Evolutionary conservation across 495 filamentous ascomycete genomes (phyloP), one percentile per base, ranked within the genome.

Genomic region (Tuber indicum): DNA sequence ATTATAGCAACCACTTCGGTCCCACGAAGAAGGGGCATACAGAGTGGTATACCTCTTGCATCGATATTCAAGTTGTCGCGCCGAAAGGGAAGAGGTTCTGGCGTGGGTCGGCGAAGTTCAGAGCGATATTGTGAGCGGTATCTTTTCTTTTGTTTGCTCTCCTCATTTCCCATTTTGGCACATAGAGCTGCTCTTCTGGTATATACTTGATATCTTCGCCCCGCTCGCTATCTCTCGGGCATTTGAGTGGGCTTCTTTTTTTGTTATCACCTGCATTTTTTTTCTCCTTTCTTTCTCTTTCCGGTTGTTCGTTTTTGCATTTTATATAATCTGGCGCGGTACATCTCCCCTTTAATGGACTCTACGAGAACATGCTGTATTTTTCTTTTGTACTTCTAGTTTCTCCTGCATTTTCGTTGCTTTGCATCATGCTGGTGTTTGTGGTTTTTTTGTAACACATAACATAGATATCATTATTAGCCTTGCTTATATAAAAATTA

Each of bases 1-100:
- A 83, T 45, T 83, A 73, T 70, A 78, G 75, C 5, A 62, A 74
- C 44, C 77, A 82, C 39, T 75, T 79, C 23, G 81, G 81, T 17
- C 46, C 66, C 26, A 70, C 66, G 44, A 74, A 74, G 70, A 62
- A 36, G 7, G 76, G 58, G 12, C 72, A 77, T 23, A 23, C 41
- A 12, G 82, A 83, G 72, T 80, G 79, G 79, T 83, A 83, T 44
- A 81, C 82, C 9, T 82, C 82, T 26, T 83, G 82, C 52, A 78
- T 80, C 72, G 82, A 83, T 49, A 76, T 83, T n/a, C 70, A 83
- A 14, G 78, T 83, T n/a, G 71, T 80, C 47, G 6, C 36, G 39
- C 26, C 76, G 8, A 73, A 21, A 39, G n/a, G 23, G 4, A 74
- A 72, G 71, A 79, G 77, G 41, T 66, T 32, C 23, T 66, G 26